Percentiles rank a stretch among this genome's conserved stretches.
Conservation (phyloP, 768 basidiomycete species). For the Sporobolomyces roseus region DNA sequence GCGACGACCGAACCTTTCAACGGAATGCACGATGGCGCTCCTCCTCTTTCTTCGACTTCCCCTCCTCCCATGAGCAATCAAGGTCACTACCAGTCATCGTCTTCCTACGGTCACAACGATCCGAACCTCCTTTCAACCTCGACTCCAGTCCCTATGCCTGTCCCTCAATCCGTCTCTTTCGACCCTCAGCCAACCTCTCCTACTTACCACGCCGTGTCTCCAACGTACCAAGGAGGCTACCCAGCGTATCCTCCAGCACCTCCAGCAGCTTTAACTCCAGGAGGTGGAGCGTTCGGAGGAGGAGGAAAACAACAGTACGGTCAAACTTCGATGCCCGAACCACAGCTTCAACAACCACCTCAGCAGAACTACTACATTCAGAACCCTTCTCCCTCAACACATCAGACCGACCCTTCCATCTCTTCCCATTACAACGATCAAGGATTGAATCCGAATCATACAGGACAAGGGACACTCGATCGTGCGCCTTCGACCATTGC, state of each 20-base stretch:
- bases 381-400: conserved; percentile 12
- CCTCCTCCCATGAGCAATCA: neutral
- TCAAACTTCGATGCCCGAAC: neutral
- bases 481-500: conserved; percentile 13
- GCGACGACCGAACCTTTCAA: conserved; percentile 20
- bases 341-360: conserved; percentile 7
- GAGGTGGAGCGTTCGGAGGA: neutral
- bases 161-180: neutral
- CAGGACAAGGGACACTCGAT: conserved; percentile 1
- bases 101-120: conserved; percentile 1
- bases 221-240: conserved; percentile 18
- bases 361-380: conserved; percentile 20
- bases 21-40: conserved; percentile 25
- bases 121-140: neutral
- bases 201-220: neutral
- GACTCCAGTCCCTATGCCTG: neutral
- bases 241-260: conserved; percentile 25
- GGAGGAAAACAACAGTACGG: neutral
- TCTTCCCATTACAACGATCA: neutral
- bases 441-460: neutral
- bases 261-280: neutral
- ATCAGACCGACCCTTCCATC: neutral
- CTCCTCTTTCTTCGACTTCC: neutral
- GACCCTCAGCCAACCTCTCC: no score
- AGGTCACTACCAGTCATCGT: conserved; percentile 6